These are phyloP conservation scores for Sporothrix luriei DNA, from an alignment of 2,329 filamentous ascomycete genomes.

Conservation along the genomic window DNA sequence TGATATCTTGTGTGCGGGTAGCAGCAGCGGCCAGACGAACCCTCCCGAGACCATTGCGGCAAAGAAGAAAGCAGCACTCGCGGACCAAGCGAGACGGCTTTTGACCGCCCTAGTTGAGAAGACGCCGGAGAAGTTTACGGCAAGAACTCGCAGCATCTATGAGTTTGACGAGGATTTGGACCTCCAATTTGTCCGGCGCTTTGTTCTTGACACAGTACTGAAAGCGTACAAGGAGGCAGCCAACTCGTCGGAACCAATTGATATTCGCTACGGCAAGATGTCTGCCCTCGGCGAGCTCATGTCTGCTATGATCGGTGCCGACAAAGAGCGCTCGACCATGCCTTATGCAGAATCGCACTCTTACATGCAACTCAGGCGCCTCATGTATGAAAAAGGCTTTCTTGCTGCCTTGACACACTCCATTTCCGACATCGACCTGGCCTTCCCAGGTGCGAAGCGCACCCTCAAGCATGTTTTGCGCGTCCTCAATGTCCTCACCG, in stretches of 20 bases:
- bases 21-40: slow-evolving; percentile 48
- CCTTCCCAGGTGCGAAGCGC: slow-evolving; percentile 88
- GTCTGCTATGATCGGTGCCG: slow-evolving; percentile 84
- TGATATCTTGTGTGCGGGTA: slow-evolving; percentile 66
- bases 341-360: slow-evolving; percentile 53
- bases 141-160: slow-evolving; percentile 59
- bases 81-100: slow-evolving; percentile 81
- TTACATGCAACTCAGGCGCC: slow-evolving; percentile 80
- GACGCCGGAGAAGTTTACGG: slow-evolving; percentile 73
- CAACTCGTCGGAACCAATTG: slow-evolving; percentile 74
- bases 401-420: slow-evolving; percentile 85
- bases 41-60: slow-evolving; percentile 67
- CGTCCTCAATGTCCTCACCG: slow-evolving; percentile 82
- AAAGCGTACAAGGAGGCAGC: slow-evolving; percentile 90
- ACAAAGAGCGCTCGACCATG: slow-evolving; percentile 66
- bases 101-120: slow-evolving; percentile 85
- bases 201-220: slow-evolving; percentile 89
- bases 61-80: slow-evolving; percentile 85
- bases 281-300: slow-evolving; percentile 88
- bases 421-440: slow-evolving; percentile 92
- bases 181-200: slow-evolving; percentile 88
- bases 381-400: slow-evolving; percentile 99
- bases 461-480: slow-evolving; percentile 95
- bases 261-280: slow-evolving; percentile 84
- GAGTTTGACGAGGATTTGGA: slow-evolving; percentile 78